A percentile compares a stretch with the other conserved stretches of the same genome.
These are phyloP conservation scores for Fusarium sp. DNA, from an alignment of 2,329 filamentous ascomycete species.

Conservation along the genomic window DNA sequence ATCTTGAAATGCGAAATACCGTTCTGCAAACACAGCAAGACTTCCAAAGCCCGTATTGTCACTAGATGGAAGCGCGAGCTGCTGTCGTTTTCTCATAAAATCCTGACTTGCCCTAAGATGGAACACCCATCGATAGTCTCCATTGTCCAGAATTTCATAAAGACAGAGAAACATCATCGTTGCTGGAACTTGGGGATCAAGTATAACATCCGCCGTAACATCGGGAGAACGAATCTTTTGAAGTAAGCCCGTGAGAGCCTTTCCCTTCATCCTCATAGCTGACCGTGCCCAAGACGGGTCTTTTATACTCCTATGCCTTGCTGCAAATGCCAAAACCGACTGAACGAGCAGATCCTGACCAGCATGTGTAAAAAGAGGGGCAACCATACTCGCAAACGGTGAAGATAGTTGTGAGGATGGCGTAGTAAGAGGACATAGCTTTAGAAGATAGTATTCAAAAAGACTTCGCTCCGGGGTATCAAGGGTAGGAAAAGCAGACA, in stretches of 20 bases:
- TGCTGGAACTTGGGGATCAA: constrained; percentile 35
- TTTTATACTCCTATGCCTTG: constrained; percentile 36
- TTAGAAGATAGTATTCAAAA: constrained; percentile 39
- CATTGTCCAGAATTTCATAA: constrained; percentile 41
- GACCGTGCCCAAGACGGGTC: constrained; percentile 29
- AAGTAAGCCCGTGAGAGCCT: constrained; percentile 2
- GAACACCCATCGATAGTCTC: constrained; percentile 55
- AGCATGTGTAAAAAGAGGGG: constrained; percentile 35
- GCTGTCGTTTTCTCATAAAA: constrained; percentile 54
- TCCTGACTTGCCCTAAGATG: constrained; percentile 61
- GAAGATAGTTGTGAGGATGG: constrained; percentile 32
- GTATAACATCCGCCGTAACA: constrained; percentile 25
- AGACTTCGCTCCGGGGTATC: constrained; percentile 20
- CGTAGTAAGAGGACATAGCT: constrained; percentile 39
- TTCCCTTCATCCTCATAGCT: constrained; percentile 40
- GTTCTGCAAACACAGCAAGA: constrained; percentile 52
- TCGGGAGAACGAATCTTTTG: constrained; percentile 25
- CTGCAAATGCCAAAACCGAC: constrained; percentile 38
- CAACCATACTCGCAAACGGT: constrained; percentile 35
- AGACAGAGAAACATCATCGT: constrained; percentile 44
- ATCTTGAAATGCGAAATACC: constrained; percentile 63
- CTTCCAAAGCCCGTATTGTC: not conserved
- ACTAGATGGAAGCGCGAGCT: constrained; percentile 32
- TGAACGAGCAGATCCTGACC: constrained; percentile 35
- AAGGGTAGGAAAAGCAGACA: constrained; percentile 27